Base-by-base conservation (phyloP, 1,139 yeast genomes). In the Oligophagozyma castellii region DNA sequence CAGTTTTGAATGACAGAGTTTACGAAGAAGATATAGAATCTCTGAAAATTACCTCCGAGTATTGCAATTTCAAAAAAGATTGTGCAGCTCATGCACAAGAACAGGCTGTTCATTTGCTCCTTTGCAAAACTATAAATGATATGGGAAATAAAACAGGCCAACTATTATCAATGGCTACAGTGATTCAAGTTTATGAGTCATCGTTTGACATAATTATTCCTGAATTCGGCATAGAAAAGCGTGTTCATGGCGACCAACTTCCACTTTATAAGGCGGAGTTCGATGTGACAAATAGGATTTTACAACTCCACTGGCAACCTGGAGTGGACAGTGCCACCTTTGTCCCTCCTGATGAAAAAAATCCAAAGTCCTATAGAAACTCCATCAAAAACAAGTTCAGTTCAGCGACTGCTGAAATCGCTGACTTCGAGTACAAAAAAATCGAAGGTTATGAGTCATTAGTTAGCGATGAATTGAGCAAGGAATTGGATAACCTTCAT, bases 211-310 rank as follows among this genome's bases (percentile, higher is more conserved):
- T 89, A 5, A 72, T 83, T 39, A 67, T 89, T 37, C 96, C 96
- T 1, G 95, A 83, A 43, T 77, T 86, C 58, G 96, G 98, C 24
- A 81, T 89, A 42, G 98, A 89, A 53, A 89, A 89, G 58, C 72
- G 98, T 46, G 96, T 89, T 16, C 98, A 89, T 47, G 95, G 96
- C 24, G 98, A 89, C 56, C 98, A 89, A 54, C 63, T 89, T 33
- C 98, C 98, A 11, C 62, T 89, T 37, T 73, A 71, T 15, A 84
- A 84, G 55, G 96, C 96, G 4, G 96, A 89, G 51, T 89, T 79
- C 53, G 92, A 81, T 49, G 78, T 76, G 47, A 51, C 53, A 16
- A 63, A 68, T 20, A 65, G 84, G 29, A 58, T 73, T 4, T 63
- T 89, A 45, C 95, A 86, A 52, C 61, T 89, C 29, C 84, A 69